Evolutionary conservation across 495 filamentous ascomycete species (phyloP).

Genomic region (Tuber borchii): DNA sequence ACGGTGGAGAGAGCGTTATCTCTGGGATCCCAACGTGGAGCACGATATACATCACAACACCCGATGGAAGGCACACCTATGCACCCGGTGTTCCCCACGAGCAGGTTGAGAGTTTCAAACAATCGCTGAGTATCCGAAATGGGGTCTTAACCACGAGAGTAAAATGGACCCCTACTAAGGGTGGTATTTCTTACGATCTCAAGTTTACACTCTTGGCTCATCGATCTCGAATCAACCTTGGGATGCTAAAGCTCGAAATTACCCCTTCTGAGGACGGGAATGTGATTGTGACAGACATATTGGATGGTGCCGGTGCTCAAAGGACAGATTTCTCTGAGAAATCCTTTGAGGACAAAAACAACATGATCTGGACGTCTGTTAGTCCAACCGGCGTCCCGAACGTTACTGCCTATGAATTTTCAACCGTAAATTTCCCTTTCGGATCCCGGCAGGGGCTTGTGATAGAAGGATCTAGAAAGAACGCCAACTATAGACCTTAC

Average conservation of each 20-base stretch:
- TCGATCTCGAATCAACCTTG: slow-evolving; percentile 44
- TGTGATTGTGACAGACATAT: slow-evolving; percentile 50
- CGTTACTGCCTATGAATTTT: slow-evolving; percentile 52
- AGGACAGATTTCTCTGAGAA: slow-evolving; percentile 48
- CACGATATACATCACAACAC: slow-evolving; percentile 45
- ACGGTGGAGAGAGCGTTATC: slow-evolving; percentile 67
- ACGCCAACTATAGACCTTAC: slow-evolving; percentile 40
- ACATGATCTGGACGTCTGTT: slow-evolving; percentile 51
- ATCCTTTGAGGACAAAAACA: slow-evolving; percentile 40
- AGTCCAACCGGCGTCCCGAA: slow-evolving; percentile 48
- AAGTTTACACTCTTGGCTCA: slow-evolving; percentile 48
- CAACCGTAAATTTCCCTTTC: slow-evolving; percentile 43
- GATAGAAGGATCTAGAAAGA: slow-evolving; percentile 39
- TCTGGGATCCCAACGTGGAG: slow-evolving; percentile 63
- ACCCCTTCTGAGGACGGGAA: slow-evolving; percentile 44
- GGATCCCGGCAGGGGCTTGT: slow-evolving; percentile 3
- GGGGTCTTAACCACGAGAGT: slow-evolving; percentile 61
- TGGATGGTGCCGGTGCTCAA: slow-evolving; percentile 52
- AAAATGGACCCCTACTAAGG: slow-evolving; percentile 55
- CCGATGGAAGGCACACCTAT: slow-evolving; percentile 53
- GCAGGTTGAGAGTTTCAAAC: slow-evolving; percentile 57
- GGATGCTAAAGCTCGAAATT: slow-evolving; percentile 49
- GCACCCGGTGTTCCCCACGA: slow-evolving; percentile 57
- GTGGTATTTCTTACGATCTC: slow-evolving; percentile 27
- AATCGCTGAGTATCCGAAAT: slow-evolving; percentile 57